Conservation (phyloP, 23 red algal genomes). For the Cyanidiococcus yangmingshanensis region DNA sequence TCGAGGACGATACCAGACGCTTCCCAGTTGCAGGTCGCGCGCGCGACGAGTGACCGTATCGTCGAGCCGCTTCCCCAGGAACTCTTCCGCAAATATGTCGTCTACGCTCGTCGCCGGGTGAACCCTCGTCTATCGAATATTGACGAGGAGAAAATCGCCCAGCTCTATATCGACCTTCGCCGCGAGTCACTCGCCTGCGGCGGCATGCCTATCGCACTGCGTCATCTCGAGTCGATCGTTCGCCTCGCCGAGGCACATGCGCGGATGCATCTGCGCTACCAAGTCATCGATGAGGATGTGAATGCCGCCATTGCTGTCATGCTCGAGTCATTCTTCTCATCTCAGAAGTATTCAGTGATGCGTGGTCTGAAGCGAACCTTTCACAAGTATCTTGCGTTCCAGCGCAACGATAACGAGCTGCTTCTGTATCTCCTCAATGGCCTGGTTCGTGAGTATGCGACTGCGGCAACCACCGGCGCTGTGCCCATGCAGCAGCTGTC, state of each 20-base stretch:
- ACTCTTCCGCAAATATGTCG: slow-evolving; percentile 82
- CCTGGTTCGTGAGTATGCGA: slow-evolving; percentile 75
- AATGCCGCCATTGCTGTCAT: slow-evolving; percentile 83
- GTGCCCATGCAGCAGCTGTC: neutral
- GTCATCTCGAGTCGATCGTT: slow-evolving; percentile 94
- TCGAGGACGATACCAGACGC: neutral
- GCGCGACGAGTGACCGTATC: neutral
- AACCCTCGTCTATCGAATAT: slow-evolving; percentile 67
- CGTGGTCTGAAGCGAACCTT: slow-evolving; percentile 68
- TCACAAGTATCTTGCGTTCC: slow-evolving; percentile 64
- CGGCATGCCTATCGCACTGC: slow-evolving; percentile 90
- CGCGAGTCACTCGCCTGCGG: slow-evolving; percentile 73
- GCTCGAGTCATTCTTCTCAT: slow-evolving; percentile 91
- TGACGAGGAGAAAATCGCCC: slow-evolving; percentile 81
- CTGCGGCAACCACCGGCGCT: neutral
- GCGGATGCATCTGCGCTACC: slow-evolving; percentile 69
- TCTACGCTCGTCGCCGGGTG: slow-evolving; percentile 57
- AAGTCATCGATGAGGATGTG: slow-evolving; percentile 88
- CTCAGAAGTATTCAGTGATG: slow-evolving; percentile 92
- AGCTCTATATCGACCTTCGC: slow-evolving; percentile 84
- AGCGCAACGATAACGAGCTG: slow-evolving; percentile 68
- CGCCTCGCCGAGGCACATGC: slow-evolving; percentile 85
- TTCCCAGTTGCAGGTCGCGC: neutral
- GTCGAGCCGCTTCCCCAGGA: slow-evolving; percentile 59
- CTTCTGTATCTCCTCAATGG: slow-evolving; percentile 70